These are phyloP conservation scores for Mortierella sp. DNA, from an alignment of 371 early-diverging fungal genomes.

Conservation along the genomic window DNA sequence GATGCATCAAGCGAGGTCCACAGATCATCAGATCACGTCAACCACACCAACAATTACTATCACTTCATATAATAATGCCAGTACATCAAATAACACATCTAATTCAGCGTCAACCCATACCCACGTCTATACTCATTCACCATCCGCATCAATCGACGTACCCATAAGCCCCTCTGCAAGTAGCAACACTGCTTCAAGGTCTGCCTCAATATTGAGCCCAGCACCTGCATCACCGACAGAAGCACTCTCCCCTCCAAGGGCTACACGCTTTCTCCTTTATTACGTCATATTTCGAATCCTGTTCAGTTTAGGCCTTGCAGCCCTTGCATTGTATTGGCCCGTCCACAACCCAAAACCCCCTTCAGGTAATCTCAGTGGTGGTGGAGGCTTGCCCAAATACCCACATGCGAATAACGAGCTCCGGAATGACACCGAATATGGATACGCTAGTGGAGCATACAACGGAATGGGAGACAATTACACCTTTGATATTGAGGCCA, in stretches of 20 bases:
- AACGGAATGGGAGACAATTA: background rate
- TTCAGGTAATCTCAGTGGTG: constrained; percentile 7
- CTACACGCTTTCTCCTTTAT: background rate
- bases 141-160: background rate
- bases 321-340: constrained; percentile 43
- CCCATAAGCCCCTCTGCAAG: background rate
- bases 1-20: background rate
- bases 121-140: background rate
- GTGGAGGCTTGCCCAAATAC: background rate
- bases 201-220: background rate
- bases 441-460: too few species aligned
- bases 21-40: background rate
- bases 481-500: background rate
- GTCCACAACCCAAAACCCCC: constrained; percentile 19
- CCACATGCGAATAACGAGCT: background rate
- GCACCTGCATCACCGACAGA: background rate
- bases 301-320: constrained; percentile 26
- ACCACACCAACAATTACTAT: background rate
- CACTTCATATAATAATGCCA: background rate
- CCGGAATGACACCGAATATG: background rate
- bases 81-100: background rate
- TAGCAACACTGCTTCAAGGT: constrained; percentile 1
- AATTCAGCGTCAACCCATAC: constrained; percentile 1
- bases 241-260: background rate
- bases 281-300: constrained; percentile 28